A percentile compares a stretch with the other conserved stretches of the same genome.
Conservation (phyloP, 2,329 filamentous ascomycete species). For the Botrytis paeoniae region DNA sequence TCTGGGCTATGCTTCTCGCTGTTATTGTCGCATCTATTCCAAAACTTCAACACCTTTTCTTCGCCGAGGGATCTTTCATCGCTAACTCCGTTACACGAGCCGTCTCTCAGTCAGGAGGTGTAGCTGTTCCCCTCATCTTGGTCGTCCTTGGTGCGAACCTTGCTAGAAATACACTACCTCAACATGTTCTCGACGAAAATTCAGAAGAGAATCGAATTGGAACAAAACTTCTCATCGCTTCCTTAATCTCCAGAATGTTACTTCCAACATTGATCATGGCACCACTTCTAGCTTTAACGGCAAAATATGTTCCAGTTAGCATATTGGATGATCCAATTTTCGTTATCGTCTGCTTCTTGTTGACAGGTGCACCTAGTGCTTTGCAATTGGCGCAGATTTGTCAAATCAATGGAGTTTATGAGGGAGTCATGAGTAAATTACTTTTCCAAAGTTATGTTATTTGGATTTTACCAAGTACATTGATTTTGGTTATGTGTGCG, state of each 20-base stretch:
- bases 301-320: constrained; percentile 88
- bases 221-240: constrained; percentile 79
- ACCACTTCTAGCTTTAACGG: constrained; percentile 78
- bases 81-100: constrained; percentile 91
- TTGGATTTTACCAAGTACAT: constrained; percentile 92
- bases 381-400: constrained; percentile 96
- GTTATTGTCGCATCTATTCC: constrained; percentile 89
- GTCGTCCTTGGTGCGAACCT: constrained; percentile 95
- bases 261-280: constrained; percentile 91
- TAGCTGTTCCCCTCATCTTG: constrained; percentile 91
- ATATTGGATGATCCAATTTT: constrained; percentile 98
- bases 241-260: constrained; percentile 85
- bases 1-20: constrained; percentile 95
- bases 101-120: constrained; percentile 77
- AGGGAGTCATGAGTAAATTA: constrained; percentile 88
- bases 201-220: constrained; percentile 67
- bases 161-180: constrained; percentile 80
- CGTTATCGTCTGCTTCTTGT: constrained; percentile 93
- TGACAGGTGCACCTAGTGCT: constrained; percentile 89
- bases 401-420: constrained; percentile 95
- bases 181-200: constrained; percentile 57
- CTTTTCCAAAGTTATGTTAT: constrained; percentile 96
- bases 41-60: constrained; percentile 77
- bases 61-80: constrained; percentile 82
- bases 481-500: constrained; percentile 85